These are phyloP conservation scores for Cytospora piceae DNA, from an alignment of 2,329 filamentous ascomycete species.

Conservation along the genomic window DNA sequence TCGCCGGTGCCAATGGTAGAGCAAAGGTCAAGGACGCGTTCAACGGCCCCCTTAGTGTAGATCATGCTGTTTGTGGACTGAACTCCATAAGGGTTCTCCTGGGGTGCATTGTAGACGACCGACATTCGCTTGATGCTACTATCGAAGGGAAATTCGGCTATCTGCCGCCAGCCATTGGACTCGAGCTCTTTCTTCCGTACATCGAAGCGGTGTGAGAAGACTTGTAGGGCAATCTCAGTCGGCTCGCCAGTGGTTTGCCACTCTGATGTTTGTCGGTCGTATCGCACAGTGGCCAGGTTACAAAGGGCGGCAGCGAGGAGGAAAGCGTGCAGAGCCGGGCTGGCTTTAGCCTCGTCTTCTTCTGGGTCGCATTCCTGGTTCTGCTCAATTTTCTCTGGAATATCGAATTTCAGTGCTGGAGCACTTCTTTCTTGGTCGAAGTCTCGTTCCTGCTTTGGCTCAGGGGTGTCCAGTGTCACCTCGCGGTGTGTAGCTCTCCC, in stretches of 20 bases:
- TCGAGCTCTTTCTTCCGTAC: conserved; percentile 59
- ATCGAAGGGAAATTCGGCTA: conserved; percentile 79
- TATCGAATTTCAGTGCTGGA: conserved; percentile 63
- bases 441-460: conserved; percentile 53
- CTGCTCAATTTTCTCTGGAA: conserved; percentile 59
- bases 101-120: conserved; percentile 65
- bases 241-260: conserved; percentile 74
- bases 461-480: conserved; percentile 40
- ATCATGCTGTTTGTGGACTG: conserved; percentile 53
- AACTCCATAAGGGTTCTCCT: conserved; percentile 42
- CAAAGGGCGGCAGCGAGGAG: conserved; percentile 64
- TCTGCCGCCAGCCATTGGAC: conserved; percentile 60
- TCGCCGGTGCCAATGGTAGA: conserved; percentile 50
- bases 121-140: conserved; percentile 80
- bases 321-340: conserved; percentile 54
- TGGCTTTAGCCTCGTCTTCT: conserved; percentile 50
- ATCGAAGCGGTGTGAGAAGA: conserved; percentile 72
- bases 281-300: conserved; percentile 65
- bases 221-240: conserved; percentile 76
- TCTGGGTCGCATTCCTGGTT: conserved; percentile 39
- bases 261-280: conserved; percentile 55
- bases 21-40: conserved; percentile 63
- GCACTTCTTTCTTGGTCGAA: conserved; percentile 64
- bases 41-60: conserved; percentile 66
- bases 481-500: conserved; percentile 56